These are phyloP conservation scores for Globisporangium uncinulatum DNA, from an alignment of 352 stramenopile species.

Conservation along the genomic window DNA sequence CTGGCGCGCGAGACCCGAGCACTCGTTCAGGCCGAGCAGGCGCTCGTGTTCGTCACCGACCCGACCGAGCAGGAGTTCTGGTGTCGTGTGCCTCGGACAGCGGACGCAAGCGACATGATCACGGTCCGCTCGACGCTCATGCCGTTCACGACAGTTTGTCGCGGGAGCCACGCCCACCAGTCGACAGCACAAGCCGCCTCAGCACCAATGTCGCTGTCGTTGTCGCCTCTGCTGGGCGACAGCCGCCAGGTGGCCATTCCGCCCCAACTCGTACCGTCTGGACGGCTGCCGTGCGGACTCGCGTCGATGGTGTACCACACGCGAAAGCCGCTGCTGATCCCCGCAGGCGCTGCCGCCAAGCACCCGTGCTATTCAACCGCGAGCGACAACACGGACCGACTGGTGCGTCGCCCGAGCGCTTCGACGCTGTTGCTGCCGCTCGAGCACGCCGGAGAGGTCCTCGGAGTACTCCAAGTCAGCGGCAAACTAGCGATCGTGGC, in stretches of 20 bases:
- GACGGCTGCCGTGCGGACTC: constrained; percentile 33
- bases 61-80: constrained; percentile 73
- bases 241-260: neutral
- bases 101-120: constrained; percentile 15
- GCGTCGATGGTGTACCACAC: constrained; percentile 67
- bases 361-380: constrained; percentile 49
- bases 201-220: too few species aligned
- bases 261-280: neutral
- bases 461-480: constrained; percentile 58
- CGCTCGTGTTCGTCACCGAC: constrained; percentile 63
- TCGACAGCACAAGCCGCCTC: neutral
- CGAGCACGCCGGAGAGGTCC: constrained; percentile 22
- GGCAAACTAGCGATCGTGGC: constrained; percentile 55
- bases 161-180: neutral
- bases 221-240: too few species aligned
- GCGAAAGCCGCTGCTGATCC: constrained; percentile 49
- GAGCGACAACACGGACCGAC: constrained; percentile 53
- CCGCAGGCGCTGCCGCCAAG: constrained; percentile 35
- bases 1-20: constrained; percentile 40
- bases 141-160: constrained; percentile 14
- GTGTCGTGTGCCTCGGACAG: constrained; percentile 42
- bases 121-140: constrained; percentile 43
- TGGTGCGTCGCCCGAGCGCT: constrained; percentile 45
- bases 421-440: constrained; percentile 61
- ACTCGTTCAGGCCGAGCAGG: constrained; percentile 53